Evolutionary conservation across 192 early-diverging fungal genomes (phyloP).

Genomic region (Gryganskiella cystojenkinii): DNA sequence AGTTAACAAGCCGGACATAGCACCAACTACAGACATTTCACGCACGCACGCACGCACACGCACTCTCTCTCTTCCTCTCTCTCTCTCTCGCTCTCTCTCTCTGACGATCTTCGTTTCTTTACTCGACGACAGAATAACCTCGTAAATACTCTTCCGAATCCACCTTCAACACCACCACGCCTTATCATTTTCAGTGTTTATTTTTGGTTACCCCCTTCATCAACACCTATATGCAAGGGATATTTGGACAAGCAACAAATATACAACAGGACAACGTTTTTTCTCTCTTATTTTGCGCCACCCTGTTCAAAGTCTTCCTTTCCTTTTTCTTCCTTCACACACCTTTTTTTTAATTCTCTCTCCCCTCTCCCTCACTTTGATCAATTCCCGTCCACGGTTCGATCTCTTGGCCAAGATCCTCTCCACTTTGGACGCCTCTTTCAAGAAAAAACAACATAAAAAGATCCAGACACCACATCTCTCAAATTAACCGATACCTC

Average conservation of each 20-base stretch:
- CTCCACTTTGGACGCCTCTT: too few species aligned
- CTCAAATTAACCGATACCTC: background rate
- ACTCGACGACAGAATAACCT: background rate
- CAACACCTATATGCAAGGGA: too few species aligned
- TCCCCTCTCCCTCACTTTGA: too few species aligned
- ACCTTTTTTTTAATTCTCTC: background rate
- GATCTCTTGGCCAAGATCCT: too few species aligned
- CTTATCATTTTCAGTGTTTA: conserved; percentile 1
- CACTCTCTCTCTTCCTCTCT: background rate
- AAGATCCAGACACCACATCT: conserved; percentile 1
- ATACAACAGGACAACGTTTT: background rate
- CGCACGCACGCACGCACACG: too few species aligned
- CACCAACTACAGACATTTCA: too few species aligned
- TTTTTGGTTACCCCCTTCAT: background rate
- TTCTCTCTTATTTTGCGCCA: background rate
- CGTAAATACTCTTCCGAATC: background rate
- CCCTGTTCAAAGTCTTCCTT: background rate
- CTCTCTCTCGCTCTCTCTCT: background rate
- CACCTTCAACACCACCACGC: background rate
- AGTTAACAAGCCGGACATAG: too few species aligned
- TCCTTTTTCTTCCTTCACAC: background rate
- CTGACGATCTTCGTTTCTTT: background rate
- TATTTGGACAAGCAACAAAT: too few species aligned
- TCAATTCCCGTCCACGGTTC: too few species aligned
- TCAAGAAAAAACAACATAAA: too few species aligned